A percentile compares a stretch with the other conserved stretches of the same genome.
These are phyloP conservation scores for Buddleja alternifolia DNA, from an alignment of 257 asterid species.

Conservation along the genomic window DNA sequence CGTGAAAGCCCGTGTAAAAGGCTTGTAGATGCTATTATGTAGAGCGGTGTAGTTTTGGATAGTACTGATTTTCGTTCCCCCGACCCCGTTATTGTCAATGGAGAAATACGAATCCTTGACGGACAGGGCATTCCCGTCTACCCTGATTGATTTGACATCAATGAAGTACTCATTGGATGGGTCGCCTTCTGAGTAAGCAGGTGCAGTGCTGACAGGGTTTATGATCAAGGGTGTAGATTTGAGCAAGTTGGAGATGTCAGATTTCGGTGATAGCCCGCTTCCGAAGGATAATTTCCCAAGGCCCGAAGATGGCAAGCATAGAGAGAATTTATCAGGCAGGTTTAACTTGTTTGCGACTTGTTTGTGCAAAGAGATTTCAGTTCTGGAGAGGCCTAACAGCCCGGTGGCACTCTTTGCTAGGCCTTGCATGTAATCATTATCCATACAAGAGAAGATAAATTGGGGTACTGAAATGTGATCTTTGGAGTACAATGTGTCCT, in stretches of 20 bases:
- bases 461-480: background rate
- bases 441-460: conserved; percentile 37
- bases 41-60: conserved; percentile 44
- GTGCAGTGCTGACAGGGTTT: conserved; percentile 43
- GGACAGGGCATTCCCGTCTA: conserved; percentile 35
- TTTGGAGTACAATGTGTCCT: background rate
- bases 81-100: conserved; percentile 42
- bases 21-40: conserved; percentile 45
- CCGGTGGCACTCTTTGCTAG: conserved; percentile 41
- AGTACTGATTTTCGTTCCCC: conserved; percentile 68
- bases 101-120: conserved; percentile 42
- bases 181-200: conserved; percentile 29
- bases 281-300: conserved; percentile 42
- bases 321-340: conserved; percentile 34
- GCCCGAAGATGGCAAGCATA: conserved; percentile 44
- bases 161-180: conserved; percentile 57
- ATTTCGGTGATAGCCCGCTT: background rate
- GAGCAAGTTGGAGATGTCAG: background rate
- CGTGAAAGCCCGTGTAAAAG: conserved; percentile 45
- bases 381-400: conserved; percentile 40
- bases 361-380: conserved; percentile 34
- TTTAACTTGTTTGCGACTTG: conserved; percentile 32
- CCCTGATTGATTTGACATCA: conserved; percentile 42
- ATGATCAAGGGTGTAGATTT: conserved; percentile 40
- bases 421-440: conserved; percentile 26